Evolutionary conservation across 2,329 filamentous ascomycete species (phyloP).

Genomic region (Westerdykella sp.): DNA sequence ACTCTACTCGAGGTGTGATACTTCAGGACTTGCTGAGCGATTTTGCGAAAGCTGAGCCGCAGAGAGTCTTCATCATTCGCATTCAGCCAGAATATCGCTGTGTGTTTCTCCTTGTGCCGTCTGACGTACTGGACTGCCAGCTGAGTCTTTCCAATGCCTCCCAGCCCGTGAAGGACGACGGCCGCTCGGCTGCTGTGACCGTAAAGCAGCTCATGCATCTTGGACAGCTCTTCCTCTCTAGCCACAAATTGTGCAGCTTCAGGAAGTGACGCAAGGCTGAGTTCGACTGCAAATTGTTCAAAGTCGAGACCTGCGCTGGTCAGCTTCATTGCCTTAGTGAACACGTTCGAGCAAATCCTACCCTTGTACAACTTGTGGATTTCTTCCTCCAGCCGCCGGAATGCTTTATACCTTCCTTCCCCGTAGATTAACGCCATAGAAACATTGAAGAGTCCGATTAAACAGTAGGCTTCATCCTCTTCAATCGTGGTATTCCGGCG

Average conservation of each 20-base stretch:
- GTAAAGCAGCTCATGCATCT: slow-evolving; percentile 22
- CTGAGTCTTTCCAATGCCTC: slow-evolving; percentile 46
- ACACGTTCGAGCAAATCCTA: slow-evolving; percentile 7
- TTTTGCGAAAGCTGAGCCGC: slow-evolving; percentile 30
- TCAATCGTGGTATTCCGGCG: slow-evolving; percentile 12
- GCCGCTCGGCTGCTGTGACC: slow-evolving; percentile 16
- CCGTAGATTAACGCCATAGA: slow-evolving; percentile 10
- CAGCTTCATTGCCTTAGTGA: slow-evolving; percentile 6
- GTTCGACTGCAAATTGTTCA: slow-evolving; percentile 1
- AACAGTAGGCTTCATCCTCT: slow-evolving; percentile 17
- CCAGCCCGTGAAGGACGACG: slow-evolving; percentile 37
- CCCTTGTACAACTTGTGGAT: slow-evolving; percentile 13
- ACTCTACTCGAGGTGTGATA: slow-evolving; percentile 17
- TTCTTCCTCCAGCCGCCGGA: slow-evolving; percentile 9
- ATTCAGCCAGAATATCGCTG: slow-evolving; percentile 43
- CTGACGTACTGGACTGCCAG: slow-evolving; percentile 36
- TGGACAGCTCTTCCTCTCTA: slow-evolving; percentile 22
- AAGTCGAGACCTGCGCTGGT: slow-evolving; percentile 10
- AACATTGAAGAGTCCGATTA: slow-evolving; percentile 16
- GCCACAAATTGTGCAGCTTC: slow-evolving; percentile 28
- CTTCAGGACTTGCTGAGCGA: slow-evolving; percentile 24
- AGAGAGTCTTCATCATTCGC: slow-evolving; percentile 34
- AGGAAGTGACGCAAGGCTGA: neutral
- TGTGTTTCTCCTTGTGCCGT: slow-evolving; percentile 32
- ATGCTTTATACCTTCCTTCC: slow-evolving; percentile 9